Conservation (phyloP, 2,329 filamentous ascomycete species). For the Falciphora oryzae region DNA sequence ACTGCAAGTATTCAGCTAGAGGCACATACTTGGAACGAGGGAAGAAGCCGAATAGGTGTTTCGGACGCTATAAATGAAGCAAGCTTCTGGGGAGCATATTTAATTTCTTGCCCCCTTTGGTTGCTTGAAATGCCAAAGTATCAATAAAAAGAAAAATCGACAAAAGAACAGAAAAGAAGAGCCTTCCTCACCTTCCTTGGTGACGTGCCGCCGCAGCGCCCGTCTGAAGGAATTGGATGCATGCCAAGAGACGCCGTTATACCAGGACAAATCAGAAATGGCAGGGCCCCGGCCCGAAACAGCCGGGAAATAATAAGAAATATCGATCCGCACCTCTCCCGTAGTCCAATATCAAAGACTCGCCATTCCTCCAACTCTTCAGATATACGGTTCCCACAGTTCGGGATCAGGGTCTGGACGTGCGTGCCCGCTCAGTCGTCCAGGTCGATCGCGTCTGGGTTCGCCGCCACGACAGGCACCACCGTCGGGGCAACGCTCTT, state of each 20-base stretch:
- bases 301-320: constrained; percentile 2
- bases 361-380: too few relatives aligned
- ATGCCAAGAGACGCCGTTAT: neutral
- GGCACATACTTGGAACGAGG: too few relatives aligned
- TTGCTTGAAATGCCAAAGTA: constrained; percentile 12
- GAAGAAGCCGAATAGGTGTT: neutral
- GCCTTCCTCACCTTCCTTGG: neutral
- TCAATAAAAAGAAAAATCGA: constrained; percentile 12
- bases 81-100: neutral
- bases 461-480: constrained; percentile 46
- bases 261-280: neutral
- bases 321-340: neutral
- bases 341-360: too few relatives aligned
- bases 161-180: constrained; percentile 12
- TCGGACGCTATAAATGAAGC: neutral
- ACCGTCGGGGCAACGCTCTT: constrained; percentile 48
- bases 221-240: neutral
- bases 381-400: too few relatives aligned
- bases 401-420: too few relatives aligned
- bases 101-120: neutral
- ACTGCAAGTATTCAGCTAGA: too few relatives aligned
- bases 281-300: neutral
- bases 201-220: neutral
- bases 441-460: constrained; percentile 81
- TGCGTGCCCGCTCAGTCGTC: constrained; percentile 39